phyloP scores from a whole-genome alignment of 2,329 filamentous ascomycete species.

The Aspergillus proliferans region DNA sequence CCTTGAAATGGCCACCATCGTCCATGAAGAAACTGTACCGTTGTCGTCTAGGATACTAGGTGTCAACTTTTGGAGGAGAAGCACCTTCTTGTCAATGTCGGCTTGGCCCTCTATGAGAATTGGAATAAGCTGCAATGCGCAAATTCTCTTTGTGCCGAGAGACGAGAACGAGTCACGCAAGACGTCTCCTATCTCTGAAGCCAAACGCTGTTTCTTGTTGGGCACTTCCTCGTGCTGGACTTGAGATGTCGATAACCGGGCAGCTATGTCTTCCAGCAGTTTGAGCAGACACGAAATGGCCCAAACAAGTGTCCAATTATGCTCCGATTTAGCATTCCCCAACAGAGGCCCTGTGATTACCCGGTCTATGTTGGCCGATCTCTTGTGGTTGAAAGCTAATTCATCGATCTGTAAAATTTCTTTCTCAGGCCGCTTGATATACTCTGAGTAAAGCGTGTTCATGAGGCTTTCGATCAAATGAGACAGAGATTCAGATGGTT shows the following conservation, averaged over 20 bases:
- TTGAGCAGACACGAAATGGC: constrained; percentile 36
- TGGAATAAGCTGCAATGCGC: constrained; percentile 50
- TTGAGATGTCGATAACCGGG: constrained; percentile 4
- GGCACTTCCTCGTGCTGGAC: constrained; percentile 10
- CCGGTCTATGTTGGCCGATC: constrained; percentile 28
- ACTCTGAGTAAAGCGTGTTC: constrained; percentile 70
- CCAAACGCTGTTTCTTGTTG: constrained; percentile 32
- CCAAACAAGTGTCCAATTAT: constrained; percentile 37
- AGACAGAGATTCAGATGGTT: constrained; percentile 34
- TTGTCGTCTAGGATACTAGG: constrained; percentile 64
- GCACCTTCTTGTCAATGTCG: constrained; percentile 47
- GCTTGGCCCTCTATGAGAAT: constrained; percentile 46
- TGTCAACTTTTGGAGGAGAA: constrained; percentile 54
- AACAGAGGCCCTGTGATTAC: constrained; percentile 32
- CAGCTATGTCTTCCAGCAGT: constrained; percentile 25
- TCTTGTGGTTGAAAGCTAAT: constrained; percentile 49
- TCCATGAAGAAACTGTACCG: constrained; percentile 64
- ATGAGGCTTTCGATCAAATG: constrained; percentile 57
- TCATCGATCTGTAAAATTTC: constrained; percentile 75
- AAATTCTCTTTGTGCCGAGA: constrained; percentile 36
- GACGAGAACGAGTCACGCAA: constrained; percentile 31
- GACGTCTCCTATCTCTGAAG: constrained; percentile 31
- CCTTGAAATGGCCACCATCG: constrained; percentile 75
- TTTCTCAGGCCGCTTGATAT: constrained; percentile 62
- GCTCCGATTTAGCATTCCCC: constrained; percentile 29